phyloP scores from a whole-genome alignment of 345 rosid genomes.

The Excoecaria cochinchinensis region DNA sequence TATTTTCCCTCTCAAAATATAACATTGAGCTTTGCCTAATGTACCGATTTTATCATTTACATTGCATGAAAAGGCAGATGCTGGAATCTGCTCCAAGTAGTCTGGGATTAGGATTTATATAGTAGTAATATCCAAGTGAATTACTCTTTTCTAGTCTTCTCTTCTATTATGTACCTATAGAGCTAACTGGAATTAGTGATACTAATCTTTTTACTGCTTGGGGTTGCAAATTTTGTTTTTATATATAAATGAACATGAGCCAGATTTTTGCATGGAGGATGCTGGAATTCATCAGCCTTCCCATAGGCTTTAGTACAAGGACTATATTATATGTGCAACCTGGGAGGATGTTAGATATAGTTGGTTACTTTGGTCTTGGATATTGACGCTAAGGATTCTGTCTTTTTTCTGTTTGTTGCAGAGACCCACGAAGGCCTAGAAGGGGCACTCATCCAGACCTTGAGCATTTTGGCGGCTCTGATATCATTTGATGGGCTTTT shows the following conservation, averaged over 20 bases:
- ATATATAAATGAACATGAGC: no score
- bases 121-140: no score
- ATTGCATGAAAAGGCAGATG: no score
- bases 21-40: neutral
- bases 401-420: constrained; percentile 27
- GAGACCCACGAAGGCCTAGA: constrained; percentile 53
- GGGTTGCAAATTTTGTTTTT: neutral
- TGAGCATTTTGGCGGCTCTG: constrained; percentile 54
- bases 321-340: no score
- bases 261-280: neutral
- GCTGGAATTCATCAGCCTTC: neutral
- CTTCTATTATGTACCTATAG: no score
- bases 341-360: neutral
- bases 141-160: no score
- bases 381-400: neutral
- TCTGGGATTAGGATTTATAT: no score
- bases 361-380: neutral
- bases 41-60: neutral
- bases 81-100: no score
- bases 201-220: neutral
- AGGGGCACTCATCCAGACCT: constrained; percentile 71
- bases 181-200: neutral
- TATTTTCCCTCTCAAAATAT: neutral
- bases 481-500: constrained; percentile 38
- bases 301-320: no score